Percentiles rank a stretch among this genome's conserved stretches.
These are phyloP conservation scores for Tremella fuciformis DNA, from an alignment of 768 basidiomycete species.

Conservation along the genomic window DNA sequence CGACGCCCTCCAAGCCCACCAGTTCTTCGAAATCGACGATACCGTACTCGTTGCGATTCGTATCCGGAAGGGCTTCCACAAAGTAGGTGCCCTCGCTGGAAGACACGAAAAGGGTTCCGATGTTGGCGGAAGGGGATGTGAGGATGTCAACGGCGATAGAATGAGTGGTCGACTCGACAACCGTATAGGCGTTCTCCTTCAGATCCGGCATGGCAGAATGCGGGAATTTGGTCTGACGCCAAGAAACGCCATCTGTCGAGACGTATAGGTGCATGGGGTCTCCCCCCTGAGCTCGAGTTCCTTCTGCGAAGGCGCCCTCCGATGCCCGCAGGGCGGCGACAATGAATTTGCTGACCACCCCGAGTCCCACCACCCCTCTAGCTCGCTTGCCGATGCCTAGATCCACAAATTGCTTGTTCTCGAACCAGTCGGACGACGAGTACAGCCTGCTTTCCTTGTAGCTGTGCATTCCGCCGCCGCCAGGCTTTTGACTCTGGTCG, in stretches of 20 bases:
- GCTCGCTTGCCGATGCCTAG: conserved; percentile 79
- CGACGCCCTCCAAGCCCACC: conserved; percentile 63
- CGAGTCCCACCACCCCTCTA: conserved; percentile 85
- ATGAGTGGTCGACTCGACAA: conserved; percentile 89
- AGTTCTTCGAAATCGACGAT: conserved; percentile 88
- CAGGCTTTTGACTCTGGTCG: conserved; percentile 57
- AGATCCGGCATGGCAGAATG: conserved; percentile 57
- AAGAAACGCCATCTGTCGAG: conserved; percentile 72
- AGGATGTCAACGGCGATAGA: conserved; percentile 94
- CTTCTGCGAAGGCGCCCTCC: conserved; percentile 51
- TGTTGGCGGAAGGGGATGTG: conserved; percentile 58
- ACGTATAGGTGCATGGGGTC: conserved; percentile 65
- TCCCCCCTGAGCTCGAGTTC: conserved; percentile 27
- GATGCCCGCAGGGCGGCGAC: conserved; percentile 83
- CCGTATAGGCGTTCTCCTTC: conserved; percentile 69
- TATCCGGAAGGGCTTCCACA: conserved; percentile 82
- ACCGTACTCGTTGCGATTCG: conserved; percentile 81
- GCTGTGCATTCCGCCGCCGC: conserved; percentile 52
- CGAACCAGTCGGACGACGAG: conserved; percentile 82
- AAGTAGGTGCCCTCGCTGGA: conserved; percentile 97
- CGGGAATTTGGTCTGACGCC: conserved; percentile 89
- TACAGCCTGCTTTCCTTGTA: conserved; percentile 67
- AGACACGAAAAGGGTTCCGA: conserved; percentile 91
- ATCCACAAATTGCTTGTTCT: conserved; percentile 66
- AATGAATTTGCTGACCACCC: conserved; percentile 86